Conservation (phyloP, 495 filamentous ascomycete species). For the Rostrohypoxylon terebratum region DNA sequence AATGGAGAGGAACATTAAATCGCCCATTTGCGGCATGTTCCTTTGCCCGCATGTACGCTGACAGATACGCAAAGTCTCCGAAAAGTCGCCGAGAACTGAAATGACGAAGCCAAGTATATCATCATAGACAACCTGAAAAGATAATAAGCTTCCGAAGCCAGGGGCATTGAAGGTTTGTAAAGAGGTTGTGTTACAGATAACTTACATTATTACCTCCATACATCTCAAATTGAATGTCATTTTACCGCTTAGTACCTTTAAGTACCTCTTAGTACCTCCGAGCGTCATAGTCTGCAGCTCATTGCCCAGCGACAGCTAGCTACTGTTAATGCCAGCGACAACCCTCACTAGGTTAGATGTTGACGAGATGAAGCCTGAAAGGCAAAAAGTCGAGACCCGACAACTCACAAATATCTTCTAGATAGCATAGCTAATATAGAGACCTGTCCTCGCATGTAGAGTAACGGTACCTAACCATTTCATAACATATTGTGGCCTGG, state of each 20-base stretch:
- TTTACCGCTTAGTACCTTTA: not conserved
- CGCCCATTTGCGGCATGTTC: not conserved
- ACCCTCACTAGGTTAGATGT: not conserved
- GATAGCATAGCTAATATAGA: no score
- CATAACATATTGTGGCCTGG: not conserved
- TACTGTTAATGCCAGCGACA: not conserved
- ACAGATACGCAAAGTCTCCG: constrained; percentile 24
- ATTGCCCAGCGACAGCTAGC: no score
- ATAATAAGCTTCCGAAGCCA: not conserved
- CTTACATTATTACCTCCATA: not conserved
- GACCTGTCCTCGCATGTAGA: not conserved
- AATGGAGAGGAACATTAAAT: not conserved
- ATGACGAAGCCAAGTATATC: not conserved
- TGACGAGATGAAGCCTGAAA: not conserved
- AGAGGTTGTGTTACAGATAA: not conserved
- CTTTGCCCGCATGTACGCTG: no score
- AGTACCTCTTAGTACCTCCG: not conserved
- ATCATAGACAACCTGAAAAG: not conserved
- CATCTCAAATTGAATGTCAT: not conserved
- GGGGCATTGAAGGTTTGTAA: not conserved
- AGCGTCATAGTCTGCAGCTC: not conserved
- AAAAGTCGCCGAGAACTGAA: constrained; percentile 10
- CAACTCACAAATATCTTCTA: not conserved
- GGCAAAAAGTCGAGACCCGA: not conserved
- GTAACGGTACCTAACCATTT: not conserved